Evolutionary conservation across 352 stramenopile genomes (phyloP).

Genomic region (Globisporangium alternatum): DNA sequence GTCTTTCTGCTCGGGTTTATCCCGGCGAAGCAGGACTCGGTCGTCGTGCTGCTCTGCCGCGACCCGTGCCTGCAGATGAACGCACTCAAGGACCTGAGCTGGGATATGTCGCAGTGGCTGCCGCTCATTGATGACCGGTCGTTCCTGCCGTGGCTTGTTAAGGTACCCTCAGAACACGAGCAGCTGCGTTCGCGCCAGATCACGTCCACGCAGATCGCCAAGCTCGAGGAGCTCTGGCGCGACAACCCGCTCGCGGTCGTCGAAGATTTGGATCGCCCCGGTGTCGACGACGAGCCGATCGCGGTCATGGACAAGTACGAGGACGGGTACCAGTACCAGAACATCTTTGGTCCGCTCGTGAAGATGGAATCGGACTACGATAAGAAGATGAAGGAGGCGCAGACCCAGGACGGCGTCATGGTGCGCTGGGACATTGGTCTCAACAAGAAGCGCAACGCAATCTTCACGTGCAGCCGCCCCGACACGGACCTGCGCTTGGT

Average conservation of each 20-base stretch:
- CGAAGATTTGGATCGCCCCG: constrained; percentile 94
- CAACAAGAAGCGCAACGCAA: constrained; percentile 95
- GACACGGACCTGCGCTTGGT: constrained; percentile 91
- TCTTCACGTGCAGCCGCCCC: constrained; percentile 91
- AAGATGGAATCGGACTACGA: constrained; percentile 99
- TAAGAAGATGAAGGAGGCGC: constrained; percentile 98
- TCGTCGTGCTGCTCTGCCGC: constrained; percentile 97
- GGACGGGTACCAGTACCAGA: constrained; percentile 99
- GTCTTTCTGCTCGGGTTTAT: constrained; percentile 99
- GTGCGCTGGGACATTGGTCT: constrained; percentile 96
- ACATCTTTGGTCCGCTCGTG: constrained; percentile 98
- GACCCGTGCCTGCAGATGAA: constrained; percentile 96
- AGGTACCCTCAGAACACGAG: constrained; percentile 90
- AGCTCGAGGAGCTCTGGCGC: constrained; percentile 94
- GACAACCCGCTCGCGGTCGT: constrained; percentile 95
- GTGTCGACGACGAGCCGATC: constrained; percentile 87
- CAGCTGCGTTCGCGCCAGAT: constrained; percentile 94
- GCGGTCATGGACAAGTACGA: constrained; percentile 93
- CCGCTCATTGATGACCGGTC: constrained; percentile 97
- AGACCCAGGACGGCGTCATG: constrained; percentile 93
- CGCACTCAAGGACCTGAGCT: constrained; percentile 98
- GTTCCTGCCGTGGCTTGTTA: constrained; percentile 97
- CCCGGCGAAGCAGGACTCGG: constrained; percentile 93
- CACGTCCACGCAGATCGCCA: constrained; percentile 88
- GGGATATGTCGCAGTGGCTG: constrained; percentile 98